These are phyloP conservation scores for Poa annua DNA, from an alignment of 176 grass and related monocot species.

Conservation along the genomic window DNA sequence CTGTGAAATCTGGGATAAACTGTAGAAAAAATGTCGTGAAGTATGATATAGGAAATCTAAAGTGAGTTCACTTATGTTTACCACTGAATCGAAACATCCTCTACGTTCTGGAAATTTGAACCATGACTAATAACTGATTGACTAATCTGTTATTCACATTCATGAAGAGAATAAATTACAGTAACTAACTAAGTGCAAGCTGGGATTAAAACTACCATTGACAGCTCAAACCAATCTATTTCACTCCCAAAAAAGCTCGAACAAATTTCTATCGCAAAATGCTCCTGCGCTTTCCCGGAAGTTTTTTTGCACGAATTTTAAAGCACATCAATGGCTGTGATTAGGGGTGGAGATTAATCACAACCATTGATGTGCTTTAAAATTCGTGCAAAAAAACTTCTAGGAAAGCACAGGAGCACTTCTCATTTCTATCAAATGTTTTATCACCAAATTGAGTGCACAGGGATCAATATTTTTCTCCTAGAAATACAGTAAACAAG, in stretches of 20 bases:
- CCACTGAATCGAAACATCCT: background rate
- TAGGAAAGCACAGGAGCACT: too few relatives aligned
- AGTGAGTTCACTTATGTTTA: background rate
- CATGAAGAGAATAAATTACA: constrained; percentile 4
- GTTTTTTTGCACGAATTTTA: too few relatives aligned
- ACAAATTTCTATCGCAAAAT: background rate
- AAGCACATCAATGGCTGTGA: too few relatives aligned
- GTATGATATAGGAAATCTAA: background rate
- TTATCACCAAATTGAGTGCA: constrained; percentile 2
- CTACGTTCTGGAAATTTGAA: constrained; percentile 8
- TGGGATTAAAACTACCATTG: background rate
- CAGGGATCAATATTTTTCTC: background rate
- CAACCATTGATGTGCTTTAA: too few relatives aligned
- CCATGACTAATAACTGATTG: background rate
- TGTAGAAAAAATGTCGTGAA: background rate
- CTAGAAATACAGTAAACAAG: constrained; percentile 2
- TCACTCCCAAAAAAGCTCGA: background rate
- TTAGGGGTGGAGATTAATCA: too few relatives aligned
- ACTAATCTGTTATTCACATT: background rate
- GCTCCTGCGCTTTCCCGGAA: too few relatives aligned
- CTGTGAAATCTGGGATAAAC: background rate
- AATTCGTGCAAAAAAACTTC: too few relatives aligned
- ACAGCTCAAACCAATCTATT: background rate
- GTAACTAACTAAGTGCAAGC: constrained; percentile 3
- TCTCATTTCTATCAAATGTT: background rate